These are phyloP conservation scores for Trametes cinnabarina DNA, from an alignment of 768 basidiomycete genomes.

Conservation along the genomic window DNA sequence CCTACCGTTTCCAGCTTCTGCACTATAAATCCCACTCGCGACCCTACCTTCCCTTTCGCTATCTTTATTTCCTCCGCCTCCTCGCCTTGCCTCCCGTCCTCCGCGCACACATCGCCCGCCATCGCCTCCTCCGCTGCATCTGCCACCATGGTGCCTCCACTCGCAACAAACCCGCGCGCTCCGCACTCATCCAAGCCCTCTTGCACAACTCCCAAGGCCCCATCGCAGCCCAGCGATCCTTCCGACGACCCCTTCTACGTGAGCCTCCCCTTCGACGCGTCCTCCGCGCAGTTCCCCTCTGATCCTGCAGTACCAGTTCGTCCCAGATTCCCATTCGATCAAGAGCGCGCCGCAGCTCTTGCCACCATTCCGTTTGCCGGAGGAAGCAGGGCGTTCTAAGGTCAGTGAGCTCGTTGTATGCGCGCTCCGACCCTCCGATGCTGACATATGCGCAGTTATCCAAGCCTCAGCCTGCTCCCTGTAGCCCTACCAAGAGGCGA, in stretches of 20 bases:
- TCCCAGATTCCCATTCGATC: slow-evolving; percentile 23
- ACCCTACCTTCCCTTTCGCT: slow-evolving; percentile 33
- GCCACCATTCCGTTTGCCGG: slow-evolving; percentile 39
- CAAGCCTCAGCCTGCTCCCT: slow-evolving; percentile 40
- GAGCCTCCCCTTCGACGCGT: slow-evolving; percentile 1
- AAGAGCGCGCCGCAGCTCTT: slow-evolving; percentile 35
- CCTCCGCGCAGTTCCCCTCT: not conserved
- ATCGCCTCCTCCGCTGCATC: not conserved
- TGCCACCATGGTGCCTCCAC: slow-evolving; percentile 41
- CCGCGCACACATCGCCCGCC: not conserved
- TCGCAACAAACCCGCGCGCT: slow-evolving; percentile 39
- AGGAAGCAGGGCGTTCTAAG: slow-evolving; percentile 20
- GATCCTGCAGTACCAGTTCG: slow-evolving; percentile 24
- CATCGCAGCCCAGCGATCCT: slow-evolving; percentile 28
- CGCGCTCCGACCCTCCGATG: slow-evolving; percentile 10
- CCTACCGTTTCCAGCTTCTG: slow-evolving; percentile 14
- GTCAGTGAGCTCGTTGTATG: slow-evolving; percentile 11
- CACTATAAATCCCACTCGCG: slow-evolving; percentile 30
- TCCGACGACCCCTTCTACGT: slow-evolving; percentile 27
- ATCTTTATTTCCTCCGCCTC: slow-evolving; percentile 29
- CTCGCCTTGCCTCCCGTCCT: not conserved
- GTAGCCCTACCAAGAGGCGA: slow-evolving; percentile 38
- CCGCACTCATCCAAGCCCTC: slow-evolving; percentile 17
- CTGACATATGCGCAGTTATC: slow-evolving; percentile 32
- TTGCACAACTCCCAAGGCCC: slow-evolving; percentile 1